Conservation (phyloP, 192 early-diverging fungal species). For the Coemansia sp. region DNA sequence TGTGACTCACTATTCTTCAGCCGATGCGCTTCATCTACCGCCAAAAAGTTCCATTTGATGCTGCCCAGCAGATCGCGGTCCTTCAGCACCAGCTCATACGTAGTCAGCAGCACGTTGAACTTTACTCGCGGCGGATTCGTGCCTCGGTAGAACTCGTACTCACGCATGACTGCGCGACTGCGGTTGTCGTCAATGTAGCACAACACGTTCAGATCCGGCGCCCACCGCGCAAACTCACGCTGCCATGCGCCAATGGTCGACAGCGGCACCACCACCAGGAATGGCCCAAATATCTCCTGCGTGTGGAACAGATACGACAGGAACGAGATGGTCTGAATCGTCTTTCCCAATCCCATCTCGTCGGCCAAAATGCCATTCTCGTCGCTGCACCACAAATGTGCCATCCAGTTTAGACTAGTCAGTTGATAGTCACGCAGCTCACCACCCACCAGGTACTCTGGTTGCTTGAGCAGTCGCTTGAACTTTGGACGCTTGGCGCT, state of each 20-base stretch:
- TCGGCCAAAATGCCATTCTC: slow-evolving; percentile 97
- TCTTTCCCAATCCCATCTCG: slow-evolving; percentile 96
- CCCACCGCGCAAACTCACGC: slow-evolving; percentile 94
- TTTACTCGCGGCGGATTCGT: slow-evolving; percentile 57
- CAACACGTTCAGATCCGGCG: slow-evolving; percentile 89
- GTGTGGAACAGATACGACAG: slow-evolving; percentile 85
- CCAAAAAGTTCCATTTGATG: slow-evolving; percentile 91
- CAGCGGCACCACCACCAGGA: slow-evolving; percentile 93
- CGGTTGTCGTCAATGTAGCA: slow-evolving; percentile 84
- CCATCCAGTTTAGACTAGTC: slow-evolving; percentile 96
- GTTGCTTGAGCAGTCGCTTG: slow-evolving; percentile 74
- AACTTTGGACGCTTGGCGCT: slow-evolving; percentile 73
- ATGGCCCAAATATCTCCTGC: slow-evolving; percentile 85
- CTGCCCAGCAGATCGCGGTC: slow-evolving; percentile 77
- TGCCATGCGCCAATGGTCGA: slow-evolving; percentile 95
- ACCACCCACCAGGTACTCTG: slow-evolving; percentile 79
- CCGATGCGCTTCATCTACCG: slow-evolving; percentile 97
- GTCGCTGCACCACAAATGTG: slow-evolving; percentile 89
- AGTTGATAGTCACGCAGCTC: slow-evolving; percentile 95
- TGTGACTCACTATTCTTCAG: slow-evolving; percentile 94
- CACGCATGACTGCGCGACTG: slow-evolving; percentile 84
- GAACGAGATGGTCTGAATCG: slow-evolving; percentile 94
- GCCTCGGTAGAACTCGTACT: slow-evolving; percentile 85
- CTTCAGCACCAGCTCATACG: slow-evolving; percentile 92
- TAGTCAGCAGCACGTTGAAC: slow-evolving; percentile 93